Evolutionary conservation across 1,284 basidiomycete species (phyloP), one percentile per base, ranked within the genome.

Genomic region (Xerocomus minutiporus): DNA sequence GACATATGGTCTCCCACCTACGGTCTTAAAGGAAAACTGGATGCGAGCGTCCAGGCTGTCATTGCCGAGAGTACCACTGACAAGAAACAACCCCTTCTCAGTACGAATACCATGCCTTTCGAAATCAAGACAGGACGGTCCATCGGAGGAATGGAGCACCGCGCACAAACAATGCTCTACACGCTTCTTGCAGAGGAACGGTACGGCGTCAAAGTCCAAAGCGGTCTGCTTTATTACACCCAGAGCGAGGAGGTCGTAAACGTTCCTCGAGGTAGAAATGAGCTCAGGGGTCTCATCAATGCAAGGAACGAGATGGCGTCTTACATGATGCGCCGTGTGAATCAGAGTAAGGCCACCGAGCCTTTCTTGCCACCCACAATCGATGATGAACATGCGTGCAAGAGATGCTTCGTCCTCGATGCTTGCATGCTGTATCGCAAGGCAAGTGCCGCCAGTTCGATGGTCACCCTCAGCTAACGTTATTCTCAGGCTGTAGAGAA

Each of bases 131-230:
- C 96, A 0, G 96, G 97, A 1, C 76, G 88, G 48, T 71, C 86
- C 1, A 73, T 83, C 28, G 84, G 84, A 11, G 82, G 86, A 2
- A 84, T 95, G 80, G 92, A 96, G 60, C 97, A 99, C 69, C 86
- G 94, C 40, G 97, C 97, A 0, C 96, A 99, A 71, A 99, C 97
- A 1, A 95, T 97, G 86, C 74, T 99, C 6, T 99, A 99, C 67
- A 97, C 93, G 0, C 76, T 99, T 12, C 80, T 99, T 7, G 86
- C 95, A 66, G 82, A 85, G 34, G 95, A 99, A 64, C 82, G 94
- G 12, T 98, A 98, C 65, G 86, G 88, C 58, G 72, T 73, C 9
- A 74, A 79, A 59, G 80, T 88, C 0, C 74, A 81, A 3, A 83
- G 86, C 12, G 97, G 97, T 2, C 71, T 99, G 46, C 77, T 99